phyloP scores from a whole-genome alignment of 345 rosid genomes.

The Excoecaria agallocha region DNA sequence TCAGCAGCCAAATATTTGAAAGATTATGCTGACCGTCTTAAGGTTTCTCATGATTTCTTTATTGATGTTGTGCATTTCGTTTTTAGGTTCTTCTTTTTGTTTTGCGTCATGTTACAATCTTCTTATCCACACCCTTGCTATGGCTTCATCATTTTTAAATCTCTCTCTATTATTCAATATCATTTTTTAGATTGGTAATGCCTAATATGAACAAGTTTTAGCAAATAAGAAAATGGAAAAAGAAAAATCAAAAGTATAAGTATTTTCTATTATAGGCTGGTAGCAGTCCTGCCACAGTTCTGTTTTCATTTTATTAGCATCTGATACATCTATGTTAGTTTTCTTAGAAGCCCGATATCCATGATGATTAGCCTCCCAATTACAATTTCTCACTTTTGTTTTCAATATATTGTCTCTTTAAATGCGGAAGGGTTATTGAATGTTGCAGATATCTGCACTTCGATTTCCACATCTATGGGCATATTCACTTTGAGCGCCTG shows the following conservation, averaged over 20 bases:
- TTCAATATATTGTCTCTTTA: constrained; percentile 13
- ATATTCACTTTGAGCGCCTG: constrained; percentile 92
- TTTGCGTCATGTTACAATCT: constrained; percentile 14
- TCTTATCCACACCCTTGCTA: constrained; percentile 25
- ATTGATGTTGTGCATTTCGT: constrained; percentile 1
- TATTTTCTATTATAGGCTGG: no score
- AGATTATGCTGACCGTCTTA: constrained; percentile 52
- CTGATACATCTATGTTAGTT: no score
- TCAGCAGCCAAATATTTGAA: constrained; percentile 54
- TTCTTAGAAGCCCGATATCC: no score
- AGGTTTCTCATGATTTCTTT: constrained; percentile 38
- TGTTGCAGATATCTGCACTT: constrained; percentile 86
- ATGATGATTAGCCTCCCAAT: no score
- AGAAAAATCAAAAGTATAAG: no score
- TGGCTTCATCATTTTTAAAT: constrained; percentile 29
- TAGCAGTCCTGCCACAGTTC: no score
- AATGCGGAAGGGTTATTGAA: constrained; percentile 19
- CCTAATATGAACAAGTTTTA: neutral
- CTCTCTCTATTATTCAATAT: neutral
- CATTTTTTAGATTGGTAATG: neutral
- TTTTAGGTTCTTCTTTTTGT: no score
- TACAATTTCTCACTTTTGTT: constrained; percentile 15
- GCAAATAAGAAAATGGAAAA: no score
- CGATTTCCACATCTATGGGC: constrained; percentile 96
- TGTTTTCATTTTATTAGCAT: no score